Evolutionary conservation across 345 rosid genomes (phyloP), one percentile per base, ranked within the genome.

Genomic region (Populus nigra): DNA sequence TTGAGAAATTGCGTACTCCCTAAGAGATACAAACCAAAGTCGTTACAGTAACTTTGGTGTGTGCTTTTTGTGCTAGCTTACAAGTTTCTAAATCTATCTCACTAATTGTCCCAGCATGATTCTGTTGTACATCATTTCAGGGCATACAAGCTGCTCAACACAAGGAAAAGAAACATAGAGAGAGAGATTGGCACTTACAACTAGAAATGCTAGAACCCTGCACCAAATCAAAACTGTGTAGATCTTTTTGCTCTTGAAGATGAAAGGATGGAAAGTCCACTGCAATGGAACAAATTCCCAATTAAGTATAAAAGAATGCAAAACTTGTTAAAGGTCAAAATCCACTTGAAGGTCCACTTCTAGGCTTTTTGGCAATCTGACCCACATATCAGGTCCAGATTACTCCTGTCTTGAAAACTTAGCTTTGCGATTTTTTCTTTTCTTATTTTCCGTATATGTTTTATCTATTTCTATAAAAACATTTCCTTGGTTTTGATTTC

Each of bases 191-290:
- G 77, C 50, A 90, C 98, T 94, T 88, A 96, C 99, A 78, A 90
- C 97, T 87, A 96, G 85, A 86, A 90, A 94, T 47, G 98, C 94
- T 62, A 94, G 85, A 87, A 96, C 94, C 86, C 99, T 90, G 91
- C 98, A 96, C 99, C 99, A 96, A 50, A 94, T 71, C 38, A 96
- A 85, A 76, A 96, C 98, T 8, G 98, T 96, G 87, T 94, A 96
- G 90, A 96, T 87, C 88, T 88, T 94, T 88, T 91, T 96, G 90
- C 90, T 90, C 90, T 96, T 92, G 83, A 92, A 82, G 83, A 94
- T 80, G 89, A 96, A 96, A 69, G 99, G 99, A 86, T 96, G 97
- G 83, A 94, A 94, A 49, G 97, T 94, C 99, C 99, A 96, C 99
- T 94, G 96, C 86, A 86, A 86, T n/a, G 75, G 49, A 65, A 45